A percentile compares a stretch with the other conserved stretches of the same genome.
These are phyloP conservation scores for Uncinocarpus reesii DNA, from an alignment of 2,329 filamentous ascomycete species.

Conservation along the genomic window DNA sequence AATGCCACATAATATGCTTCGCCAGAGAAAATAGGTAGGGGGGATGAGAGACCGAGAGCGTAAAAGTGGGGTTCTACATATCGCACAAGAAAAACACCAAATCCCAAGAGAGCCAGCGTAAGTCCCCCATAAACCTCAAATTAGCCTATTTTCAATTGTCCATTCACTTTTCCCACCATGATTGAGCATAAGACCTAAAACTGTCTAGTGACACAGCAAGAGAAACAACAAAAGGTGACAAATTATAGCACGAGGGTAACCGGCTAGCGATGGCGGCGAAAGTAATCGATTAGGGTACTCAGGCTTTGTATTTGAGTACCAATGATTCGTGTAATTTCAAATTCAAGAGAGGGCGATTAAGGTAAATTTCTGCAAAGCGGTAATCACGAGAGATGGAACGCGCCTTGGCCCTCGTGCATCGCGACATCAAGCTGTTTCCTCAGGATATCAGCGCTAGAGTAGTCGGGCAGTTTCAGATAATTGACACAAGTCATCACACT, in stretches of 20 bases:
- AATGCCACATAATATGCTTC: background rate
- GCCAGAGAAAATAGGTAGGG: background rate
- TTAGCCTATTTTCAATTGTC: background rate
- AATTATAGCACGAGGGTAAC: background rate
- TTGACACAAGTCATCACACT: conserved; percentile 99
- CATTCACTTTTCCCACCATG: conserved; percentile 1
- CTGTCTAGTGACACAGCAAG: conserved; percentile 3
- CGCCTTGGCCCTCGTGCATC: conserved; percentile 90
- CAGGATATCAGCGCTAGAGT: conserved; percentile 67
- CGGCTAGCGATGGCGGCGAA: background rate
- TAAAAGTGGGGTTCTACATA: conserved; percentile 1
- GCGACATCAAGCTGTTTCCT: conserved; percentile 70
- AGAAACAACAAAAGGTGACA: background rate
- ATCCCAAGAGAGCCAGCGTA: background rate
- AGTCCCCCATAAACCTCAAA: background rate
- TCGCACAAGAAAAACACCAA: conserved; percentile 2
- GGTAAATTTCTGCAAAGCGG: background rate
- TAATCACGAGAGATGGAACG: conserved; percentile 74
- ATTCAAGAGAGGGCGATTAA: background rate
- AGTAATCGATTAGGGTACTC: background rate
- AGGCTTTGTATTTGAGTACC: background rate
- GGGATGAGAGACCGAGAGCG: background rate
- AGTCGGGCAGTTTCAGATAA: conserved; percentile 95
- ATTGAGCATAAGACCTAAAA: conserved; percentile 3
- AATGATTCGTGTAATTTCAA: background rate